Conservation (phyloP, 2,329 filamentous ascomycete genomes). For the Colletotrichum agaves region DNA sequence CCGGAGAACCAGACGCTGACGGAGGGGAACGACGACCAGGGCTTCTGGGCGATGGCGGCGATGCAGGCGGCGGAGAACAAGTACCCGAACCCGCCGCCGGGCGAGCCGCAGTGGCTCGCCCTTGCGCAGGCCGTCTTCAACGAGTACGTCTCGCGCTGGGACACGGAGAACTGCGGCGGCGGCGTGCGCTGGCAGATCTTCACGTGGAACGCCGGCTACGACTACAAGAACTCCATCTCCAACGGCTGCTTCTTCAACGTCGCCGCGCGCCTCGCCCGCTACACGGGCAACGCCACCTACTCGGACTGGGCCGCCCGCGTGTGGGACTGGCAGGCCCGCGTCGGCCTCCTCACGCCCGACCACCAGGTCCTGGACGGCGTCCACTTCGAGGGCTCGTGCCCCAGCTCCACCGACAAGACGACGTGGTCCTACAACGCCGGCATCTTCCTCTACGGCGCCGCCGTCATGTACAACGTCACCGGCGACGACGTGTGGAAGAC, state of each 20-base stretch:
- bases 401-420: constrained; percentile 65
- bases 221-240: constrained; percentile 75
- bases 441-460: constrained; percentile 70
- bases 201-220: constrained; percentile 76
- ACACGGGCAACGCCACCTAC: constrained; percentile 83
- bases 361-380: constrained; percentile 65
- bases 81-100: constrained; percentile 73
- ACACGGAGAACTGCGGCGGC: constrained; percentile 72
- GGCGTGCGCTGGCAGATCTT: constrained; percentile 90
- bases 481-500: constrained; percentile 63
- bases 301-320: constrained; percentile 77
- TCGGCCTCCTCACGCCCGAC: constrained; percentile 65
- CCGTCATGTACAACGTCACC: constrained; percentile 72
- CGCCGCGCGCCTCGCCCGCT: constrained; percentile 77
- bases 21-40: constrained; percentile 79
- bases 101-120: constrained; percentile 77
- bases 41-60: constrained; percentile 85
- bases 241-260: constrained; percentile 78
- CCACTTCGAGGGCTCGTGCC: constrained; percentile 62
- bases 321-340: constrained; percentile 71
- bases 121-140: constrained; percentile 85
- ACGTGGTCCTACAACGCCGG: constrained; percentile 79
- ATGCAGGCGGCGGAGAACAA: constrained; percentile 82
- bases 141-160: constrained; percentile 79
- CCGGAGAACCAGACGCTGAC: constrained; percentile 71